Base-by-base conservation (phyloP, 1,284 basidiomycete genomes). In the Trichosporon faecale region DNA sequence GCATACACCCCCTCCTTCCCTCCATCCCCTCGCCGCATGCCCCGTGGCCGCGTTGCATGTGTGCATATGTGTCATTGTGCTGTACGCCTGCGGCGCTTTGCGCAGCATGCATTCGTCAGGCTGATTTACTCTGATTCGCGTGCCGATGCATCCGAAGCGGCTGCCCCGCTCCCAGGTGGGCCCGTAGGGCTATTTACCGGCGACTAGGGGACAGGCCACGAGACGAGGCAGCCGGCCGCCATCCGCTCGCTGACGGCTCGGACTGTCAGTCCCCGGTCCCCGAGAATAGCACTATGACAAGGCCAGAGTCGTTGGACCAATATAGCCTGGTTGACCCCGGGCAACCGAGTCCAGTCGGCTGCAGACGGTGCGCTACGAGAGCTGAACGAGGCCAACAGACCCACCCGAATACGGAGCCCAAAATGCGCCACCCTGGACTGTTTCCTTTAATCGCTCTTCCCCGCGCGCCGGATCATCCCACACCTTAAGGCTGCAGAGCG, bases 341-440 rank as follows among this genome's bases (percentile, higher is more conserved):
- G 8, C 49, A 21, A 52, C 21, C 49, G 21, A 52, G 21, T 12
- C 23, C 21, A 52, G 49, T 6, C 49, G 49, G 49, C 18, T 12
- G 11, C 21, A 52, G 49, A 52, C 49, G 49, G 49, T n/a, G 49
- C 21, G 49, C 49, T 52, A 18, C 9, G 6, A 23, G 49, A 52
- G 49, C 49, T 52, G 21, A 52, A 23, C 3, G 49, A 3, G 12
- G 25, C 21, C 7, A 23, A 52, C 21, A 18, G 49, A 52, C 49
- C 49, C 49, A 52, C 49, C 49, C 49, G 49, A 52, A 21, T 52
- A 52, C 23, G 49, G 49, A 52, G 49, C 49, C 49, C 49, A 52
- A 52, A 25, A 52, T 52, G 23, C 49, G 49, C 49, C 49, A 52
- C 49, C 49, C 49, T 52, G 49, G 49, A 11, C 49, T 25, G 21